Conservation (phyloP, 2,329 filamentous ascomycete genomes). For the Aspergillus sp. region DNA sequence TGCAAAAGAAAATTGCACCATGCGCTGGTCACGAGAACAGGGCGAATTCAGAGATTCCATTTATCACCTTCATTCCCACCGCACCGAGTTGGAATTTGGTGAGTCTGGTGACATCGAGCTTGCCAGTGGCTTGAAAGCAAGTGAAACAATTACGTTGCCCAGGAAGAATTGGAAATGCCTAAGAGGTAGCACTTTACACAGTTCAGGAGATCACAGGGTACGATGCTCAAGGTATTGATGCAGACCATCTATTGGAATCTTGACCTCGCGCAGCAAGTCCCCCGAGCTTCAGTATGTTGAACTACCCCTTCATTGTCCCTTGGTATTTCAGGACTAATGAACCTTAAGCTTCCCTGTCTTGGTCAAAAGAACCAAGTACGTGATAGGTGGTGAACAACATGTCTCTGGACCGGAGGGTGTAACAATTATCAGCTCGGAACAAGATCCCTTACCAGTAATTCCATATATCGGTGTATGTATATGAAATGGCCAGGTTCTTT, state of each 20-base stretch:
- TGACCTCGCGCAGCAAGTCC: neutral
- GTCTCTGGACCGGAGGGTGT: neutral
- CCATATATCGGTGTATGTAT: conserved; percentile 1
- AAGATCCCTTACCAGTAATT: neutral
- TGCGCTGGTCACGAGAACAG: neutral
- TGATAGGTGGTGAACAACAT: conserved; percentile 2
- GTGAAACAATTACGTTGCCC: conserved; percentile 2
- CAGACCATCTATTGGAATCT: neutral
- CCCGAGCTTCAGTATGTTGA: no score
- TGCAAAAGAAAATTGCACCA: neutral
- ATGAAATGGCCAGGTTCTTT: neutral
- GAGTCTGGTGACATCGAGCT: no score
- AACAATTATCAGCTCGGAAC: neutral
- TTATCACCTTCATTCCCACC: neutral
- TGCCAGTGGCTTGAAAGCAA: neutral
- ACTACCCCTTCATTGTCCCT: neutral
- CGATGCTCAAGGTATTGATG: neutral
- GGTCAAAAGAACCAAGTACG: neutral
- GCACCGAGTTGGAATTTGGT: neutral
- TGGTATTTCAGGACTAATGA: neutral
- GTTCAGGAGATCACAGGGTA: neutral
- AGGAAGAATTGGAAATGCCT: conserved; percentile 1
- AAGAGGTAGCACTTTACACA: neutral
- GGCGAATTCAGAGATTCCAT: neutral
- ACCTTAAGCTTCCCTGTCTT: neutral